Percentiles rank a stretch among this genome's conserved stretches.
Conservation (phyloP, 1,139 yeast species). For the Blastobotrys arbuscula region DNA sequence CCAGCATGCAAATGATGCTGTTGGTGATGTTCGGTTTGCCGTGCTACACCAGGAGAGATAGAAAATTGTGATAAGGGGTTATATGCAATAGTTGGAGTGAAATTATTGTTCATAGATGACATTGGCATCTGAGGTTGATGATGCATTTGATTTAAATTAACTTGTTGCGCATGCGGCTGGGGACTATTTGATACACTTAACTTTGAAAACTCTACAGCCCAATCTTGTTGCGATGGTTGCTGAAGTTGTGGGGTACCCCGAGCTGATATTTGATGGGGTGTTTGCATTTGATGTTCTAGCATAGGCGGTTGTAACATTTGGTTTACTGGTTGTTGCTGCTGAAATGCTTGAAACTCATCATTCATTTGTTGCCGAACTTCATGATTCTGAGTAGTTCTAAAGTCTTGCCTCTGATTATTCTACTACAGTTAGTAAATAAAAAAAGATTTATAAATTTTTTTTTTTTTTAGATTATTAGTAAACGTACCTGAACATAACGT, state of each 20-base stretch:
- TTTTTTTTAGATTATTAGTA: neutral
- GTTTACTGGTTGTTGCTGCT: neutral
- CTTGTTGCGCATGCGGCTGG: neutral
- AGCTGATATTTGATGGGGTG: neutral
- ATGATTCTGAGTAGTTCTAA: constrained; percentile 8
- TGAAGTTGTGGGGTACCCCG: neutral
- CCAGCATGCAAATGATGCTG: constrained; percentile 18
- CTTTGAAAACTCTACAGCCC: constrained; percentile 19
- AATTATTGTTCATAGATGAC: constrained; percentile 8
- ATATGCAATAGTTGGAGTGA: constrained; percentile 8
- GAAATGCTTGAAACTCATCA: constrained; percentile 15
- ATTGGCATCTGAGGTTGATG: neutral
- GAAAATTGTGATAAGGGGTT: constrained; percentile 18
- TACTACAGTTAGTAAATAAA: neutral
- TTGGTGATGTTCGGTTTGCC: constrained; percentile 26
- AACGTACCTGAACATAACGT: constrained; percentile 10
- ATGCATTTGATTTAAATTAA: neutral
- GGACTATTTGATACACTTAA: constrained; percentile 4
- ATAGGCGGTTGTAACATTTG: neutral
- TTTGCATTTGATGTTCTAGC: neutral
- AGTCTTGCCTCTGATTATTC: constrained; percentile 5
- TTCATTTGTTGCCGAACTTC: constrained; percentile 11
- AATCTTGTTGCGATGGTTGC: constrained; percentile 11
- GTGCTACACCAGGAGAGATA: constrained; percentile 16
- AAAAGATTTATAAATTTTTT: too few species aligned